Percentiles rank a stretch among this genome's conserved stretches.
phyloP scores from a whole-genome alignment of 108 stramenopile genomes.

The Pseudonitzschia pungens region DNA sequence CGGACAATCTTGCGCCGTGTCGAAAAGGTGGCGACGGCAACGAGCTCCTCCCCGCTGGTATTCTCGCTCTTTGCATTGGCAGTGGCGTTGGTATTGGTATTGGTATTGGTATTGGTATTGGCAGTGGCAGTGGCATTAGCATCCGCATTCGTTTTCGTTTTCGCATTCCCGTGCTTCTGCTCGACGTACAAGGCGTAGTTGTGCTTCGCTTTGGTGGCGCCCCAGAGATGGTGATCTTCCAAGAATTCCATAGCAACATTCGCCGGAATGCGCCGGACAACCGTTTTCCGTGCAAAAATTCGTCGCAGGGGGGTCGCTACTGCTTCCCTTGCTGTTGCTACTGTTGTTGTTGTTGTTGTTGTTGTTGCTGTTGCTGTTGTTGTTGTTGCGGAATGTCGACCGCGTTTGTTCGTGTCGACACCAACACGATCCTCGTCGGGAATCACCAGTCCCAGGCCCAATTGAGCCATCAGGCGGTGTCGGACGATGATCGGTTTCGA shows the following conservation, averaged over 20 bases:
- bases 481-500: conserved; percentile 44
- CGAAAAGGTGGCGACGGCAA: conserved; percentile 68
- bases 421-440: no score
- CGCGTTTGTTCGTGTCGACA: no score
- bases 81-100: no score
- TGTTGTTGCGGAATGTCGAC: background rate
- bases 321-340: background rate
- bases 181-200: conserved; percentile 56
- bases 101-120: no score
- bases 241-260: conserved; percentile 53
- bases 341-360: background rate
- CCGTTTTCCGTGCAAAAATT: conserved; percentile 61
- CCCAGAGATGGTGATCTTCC: conserved; percentile 67
- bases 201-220: conserved; percentile 55
- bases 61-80: background rate
- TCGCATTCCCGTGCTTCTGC: background rate
- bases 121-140: no score
- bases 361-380: background rate
- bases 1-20: conserved; percentile 45
- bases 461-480: conserved; percentile 51
- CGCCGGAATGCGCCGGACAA: conserved; percentile 34
- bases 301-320: conserved; percentile 10
- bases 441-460: conserved; percentile 17
- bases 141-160: no score
- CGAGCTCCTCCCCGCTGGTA: conserved; percentile 29